Base-by-base conservation (phyloP, 768 basidiomycete genomes). In the Collybia sp. region DNA sequence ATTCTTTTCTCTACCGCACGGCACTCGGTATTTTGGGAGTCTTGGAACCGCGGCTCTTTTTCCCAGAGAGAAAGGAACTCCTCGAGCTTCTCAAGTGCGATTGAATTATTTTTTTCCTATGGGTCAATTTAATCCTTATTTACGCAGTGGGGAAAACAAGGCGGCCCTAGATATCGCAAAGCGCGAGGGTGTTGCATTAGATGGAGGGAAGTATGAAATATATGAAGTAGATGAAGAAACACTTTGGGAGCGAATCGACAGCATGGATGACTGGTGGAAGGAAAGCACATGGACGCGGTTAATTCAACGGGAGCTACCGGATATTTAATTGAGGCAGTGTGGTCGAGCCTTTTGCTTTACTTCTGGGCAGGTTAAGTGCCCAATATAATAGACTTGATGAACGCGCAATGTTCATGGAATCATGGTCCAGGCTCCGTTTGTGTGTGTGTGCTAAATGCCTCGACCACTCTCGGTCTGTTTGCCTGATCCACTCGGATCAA, bases 201-300 rank as follows among this genome's bases (percentile, higher is more conserved):
- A 85, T 56, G 83, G 83, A 1, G 85, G 81, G 17, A 88, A 82
- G 58, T 94, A 94, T 60, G 87, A 88, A 56, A 85, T 91, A 48
- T 92, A 93, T 57, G 87, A 88, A 6, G 71, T 90, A 1, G 83
- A 88, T 46, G 93, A 94, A 61, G 90, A 93, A 59, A 77, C 78
- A 1, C 63, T 95, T 12, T 94, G 93, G 85, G 86, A 86, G 34
- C 75, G 83, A 36, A 83, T 95, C 31, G 78, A 85, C 51, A 71
- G 73, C 43, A 87, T 92, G 84, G 81, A 86, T 15, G 89, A 91
- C 34, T 91, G 88, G 90, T 94, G 93, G 92, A 90, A 81, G 58
- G 89, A 93, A 57, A 88, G 81, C 50, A 94, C 91, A 42, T 95
- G 91, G 90, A 80, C 72, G 33, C 71, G 92, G 48, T 66, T 94